Evolutionary conservation across 2,329 filamentous ascomycete genomes (phyloP).

Genomic region (Rugonectria rugulosa): DNA sequence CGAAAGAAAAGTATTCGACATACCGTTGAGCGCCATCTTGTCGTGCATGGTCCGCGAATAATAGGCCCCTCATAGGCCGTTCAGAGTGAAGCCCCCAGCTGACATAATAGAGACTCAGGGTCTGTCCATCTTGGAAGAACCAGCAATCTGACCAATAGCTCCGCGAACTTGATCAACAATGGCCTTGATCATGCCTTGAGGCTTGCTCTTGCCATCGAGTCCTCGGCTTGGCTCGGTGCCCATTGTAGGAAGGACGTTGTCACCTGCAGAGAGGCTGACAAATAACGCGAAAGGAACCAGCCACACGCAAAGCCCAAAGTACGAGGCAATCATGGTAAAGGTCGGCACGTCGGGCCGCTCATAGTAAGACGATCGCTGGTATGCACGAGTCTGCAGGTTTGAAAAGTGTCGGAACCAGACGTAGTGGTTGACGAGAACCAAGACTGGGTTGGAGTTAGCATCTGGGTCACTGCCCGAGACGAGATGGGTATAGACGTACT

Average conservation of each 20-base stretch:
- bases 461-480: accelerated
- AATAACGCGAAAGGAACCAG: constrained; percentile 95
- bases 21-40: no score
- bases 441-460: constrained; percentile 55
- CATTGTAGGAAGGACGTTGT: constrained; percentile 94
- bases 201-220: constrained; percentile 56
- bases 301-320: constrained; percentile 97
- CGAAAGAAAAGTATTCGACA: constrained; percentile 12
- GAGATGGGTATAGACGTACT: constrained; percentile 59
- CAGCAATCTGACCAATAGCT: constrained; percentile 56
- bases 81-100: not conserved
- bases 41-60: no score
- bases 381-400: constrained; percentile 62
- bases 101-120: constrained; percentile 26
- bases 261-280: constrained; percentile 90
- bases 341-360: constrained; percentile 72
- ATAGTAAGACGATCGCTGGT: constrained; percentile 68
- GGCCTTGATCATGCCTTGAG: constrained; percentile 72
- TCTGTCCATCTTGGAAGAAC: constrained; percentile 37
- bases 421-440: constrained; percentile 91
- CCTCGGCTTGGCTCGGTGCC: constrained; percentile 67
- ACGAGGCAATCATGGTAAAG: constrained; percentile 94
- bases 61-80: not conserved
- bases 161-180: constrained; percentile 66
- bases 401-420: constrained; percentile 97